Evolutionary conservation across 2,329 filamentous ascomycete species (phyloP), one percentile per base, ranked within the genome.

Genomic region (Epichloe uncinata): DNA sequence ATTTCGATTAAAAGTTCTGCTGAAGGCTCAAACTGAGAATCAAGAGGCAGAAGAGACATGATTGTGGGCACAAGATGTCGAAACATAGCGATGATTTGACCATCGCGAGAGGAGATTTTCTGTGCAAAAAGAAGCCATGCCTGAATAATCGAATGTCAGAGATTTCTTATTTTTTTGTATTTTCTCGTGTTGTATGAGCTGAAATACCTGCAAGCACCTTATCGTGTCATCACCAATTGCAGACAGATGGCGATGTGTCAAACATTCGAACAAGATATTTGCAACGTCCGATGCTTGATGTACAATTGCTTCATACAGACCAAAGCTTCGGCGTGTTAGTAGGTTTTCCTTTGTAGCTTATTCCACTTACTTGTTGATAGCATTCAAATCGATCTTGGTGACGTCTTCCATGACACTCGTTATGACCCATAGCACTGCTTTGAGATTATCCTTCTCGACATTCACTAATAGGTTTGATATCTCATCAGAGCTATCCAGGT

Each of bases 121-220:
- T 88, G 84, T 5, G 81, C 82, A 59, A 88, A 89, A 56, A 79
- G 73, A 34, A 88, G 75, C 85, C 85, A 91, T 4, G 82, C 76
- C 82, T 85, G 42, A 4, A 41, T 40, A 50, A 15, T 16, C 5
- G n/a, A 18, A 34, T n/a, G 13, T 47, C 22, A 42, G 26, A 7
- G 20, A 20, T 12, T 20, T 18, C 16, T 9, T 3, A n/a, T 45
- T 37, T 8, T 36, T 47, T n/a, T 26, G 22, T 12, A 12, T 38
- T 12, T 18, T 18, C 40, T 4, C 12, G 6, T 26, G 44, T 15
- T 16, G 7, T 15, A 18, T 7, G 16, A 44, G 41, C 42, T 50
- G 30, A 8, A 47, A 12, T 65, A 81, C 80, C 68, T 84, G 79
- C 48, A 82, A 72, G 57, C 78, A 82, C 57, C 68, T 73, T 54